phyloP scores from a whole-genome alignment of 2,329 filamentous ascomycete species.

The Paecilomyces fulvus region DNA sequence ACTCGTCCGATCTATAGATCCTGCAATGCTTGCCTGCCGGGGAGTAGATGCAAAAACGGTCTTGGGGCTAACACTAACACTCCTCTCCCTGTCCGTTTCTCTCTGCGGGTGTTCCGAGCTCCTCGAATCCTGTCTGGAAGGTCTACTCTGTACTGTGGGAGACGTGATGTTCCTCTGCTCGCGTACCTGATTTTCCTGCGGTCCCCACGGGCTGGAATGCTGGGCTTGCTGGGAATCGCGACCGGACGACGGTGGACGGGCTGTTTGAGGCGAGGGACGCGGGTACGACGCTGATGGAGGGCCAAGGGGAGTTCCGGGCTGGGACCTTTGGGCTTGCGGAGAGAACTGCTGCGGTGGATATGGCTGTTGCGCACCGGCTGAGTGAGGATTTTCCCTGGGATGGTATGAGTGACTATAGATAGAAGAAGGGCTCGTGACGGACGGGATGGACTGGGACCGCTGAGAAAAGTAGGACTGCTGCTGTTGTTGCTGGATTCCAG shows the following conservation, averaged over 20 bases:
- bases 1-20: conserved; percentile 16
- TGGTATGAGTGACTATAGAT: conserved; percentile 24
- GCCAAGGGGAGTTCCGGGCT: conserved; percentile 42
- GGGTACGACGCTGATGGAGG: conserved; percentile 30
- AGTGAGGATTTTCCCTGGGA: conserved; percentile 28
- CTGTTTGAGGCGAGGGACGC: conserved; percentile 27
- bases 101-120: conserved; percentile 20
- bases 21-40: conserved; percentile 20
- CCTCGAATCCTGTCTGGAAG: conserved; percentile 36
- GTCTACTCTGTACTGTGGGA: conserved; percentile 18
- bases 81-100: conserved; percentile 58
- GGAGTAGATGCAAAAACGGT: conserved; percentile 37
- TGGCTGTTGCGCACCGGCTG: conserved; percentile 19
- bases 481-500: conserved; percentile 22
- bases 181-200: conserved; percentile 20
- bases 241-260: conserved; percentile 30
- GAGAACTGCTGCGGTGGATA: conserved; percentile 26
- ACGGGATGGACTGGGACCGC: conserved; percentile 32
- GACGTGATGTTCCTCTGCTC: conserved; percentile 19
- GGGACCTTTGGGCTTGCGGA: conserved; percentile 31
- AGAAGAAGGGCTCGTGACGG: conserved; percentile 26
- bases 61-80: conserved; percentile 70
- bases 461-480: conserved; percentile 30
- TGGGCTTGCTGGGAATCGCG: conserved; percentile 24
- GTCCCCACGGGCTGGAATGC: conserved; percentile 24